phyloP scores from a whole-genome alignment of 2,329 filamentous ascomycete genomes.

The Cephalotrichum gorgonifer region DNA sequence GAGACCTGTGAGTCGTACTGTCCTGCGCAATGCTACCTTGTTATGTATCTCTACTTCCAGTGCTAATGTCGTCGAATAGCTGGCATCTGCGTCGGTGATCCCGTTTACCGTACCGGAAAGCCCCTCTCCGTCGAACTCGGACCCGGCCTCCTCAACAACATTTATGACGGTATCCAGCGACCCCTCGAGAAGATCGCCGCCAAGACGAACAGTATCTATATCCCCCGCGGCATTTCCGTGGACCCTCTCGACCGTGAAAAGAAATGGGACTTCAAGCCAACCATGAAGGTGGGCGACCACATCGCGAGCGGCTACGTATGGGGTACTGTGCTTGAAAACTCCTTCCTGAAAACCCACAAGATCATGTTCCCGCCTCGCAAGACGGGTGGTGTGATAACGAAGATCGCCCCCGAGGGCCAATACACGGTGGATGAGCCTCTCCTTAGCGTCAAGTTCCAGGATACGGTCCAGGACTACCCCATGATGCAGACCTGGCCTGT shows the following conservation, averaged over 20 bases:
- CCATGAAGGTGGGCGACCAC: constrained; percentile 90
- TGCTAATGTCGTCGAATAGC: constrained; percentile 37
- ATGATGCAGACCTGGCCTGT: constrained; percentile 99
- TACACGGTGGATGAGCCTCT: constrained; percentile 94
- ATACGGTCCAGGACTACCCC: constrained; percentile 83
- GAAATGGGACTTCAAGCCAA: constrained; percentile 94
- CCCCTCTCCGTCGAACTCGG: constrained; percentile 95
- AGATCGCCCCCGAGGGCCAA: constrained; percentile 77
- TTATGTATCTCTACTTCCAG: background rate
- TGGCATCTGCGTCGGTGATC: constrained; percentile 91
- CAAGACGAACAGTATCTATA: constrained; percentile 82
- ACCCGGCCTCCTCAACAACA: constrained; percentile 94
- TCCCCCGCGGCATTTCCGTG: constrained; percentile 83
- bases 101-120: constrained; percentile 83
- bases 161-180: constrained; percentile 98
- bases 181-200: constrained; percentile 78
- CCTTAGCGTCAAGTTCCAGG: constrained; percentile 93
- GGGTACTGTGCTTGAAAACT: constrained; percentile 93
- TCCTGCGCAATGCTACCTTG: background rate
- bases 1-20: constrained; percentile 67
- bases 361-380: constrained; percentile 86
- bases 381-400: constrained; percentile 73
- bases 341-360: constrained; percentile 84
- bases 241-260: constrained; percentile 81
- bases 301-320: constrained; percentile 94